phyloP scores from a whole-genome alignment of 345 rosid species.

The Mercurialis annua region DNA sequence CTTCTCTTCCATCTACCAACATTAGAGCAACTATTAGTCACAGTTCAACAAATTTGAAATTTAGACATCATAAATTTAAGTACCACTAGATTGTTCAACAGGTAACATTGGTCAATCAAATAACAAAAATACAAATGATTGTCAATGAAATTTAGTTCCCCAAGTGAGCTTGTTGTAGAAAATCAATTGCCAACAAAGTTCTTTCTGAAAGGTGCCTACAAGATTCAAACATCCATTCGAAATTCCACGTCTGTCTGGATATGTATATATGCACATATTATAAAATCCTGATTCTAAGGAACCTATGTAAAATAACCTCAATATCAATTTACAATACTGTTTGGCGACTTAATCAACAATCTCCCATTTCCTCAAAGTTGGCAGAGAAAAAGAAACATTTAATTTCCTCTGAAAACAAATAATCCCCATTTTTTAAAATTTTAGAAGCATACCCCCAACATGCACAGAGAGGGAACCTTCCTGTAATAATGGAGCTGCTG shows the following conservation, averaged over 20 bases:
- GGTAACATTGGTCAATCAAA: background rate
- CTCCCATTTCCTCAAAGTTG: background rate
- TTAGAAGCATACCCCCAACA: slow-evolving; percentile 63
- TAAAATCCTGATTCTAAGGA: background rate
- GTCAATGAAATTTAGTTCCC: background rate
- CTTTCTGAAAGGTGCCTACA: background rate
- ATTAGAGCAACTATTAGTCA: background rate
- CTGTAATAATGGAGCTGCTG: slow-evolving; percentile 60
- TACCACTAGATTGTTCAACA: background rate
- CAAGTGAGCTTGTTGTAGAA: background rate
- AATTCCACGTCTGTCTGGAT: no score
- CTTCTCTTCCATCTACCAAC: slow-evolving; percentile 80
- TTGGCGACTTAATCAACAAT: background rate
- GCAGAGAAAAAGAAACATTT: background rate
- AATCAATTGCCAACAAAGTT: background rate
- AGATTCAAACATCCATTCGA: background rate
- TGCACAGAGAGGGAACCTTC: slow-evolving; percentile 77
- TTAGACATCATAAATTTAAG: no score
- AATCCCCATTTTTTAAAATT: background rate
- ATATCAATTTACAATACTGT: background rate
- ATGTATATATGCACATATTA: background rate
- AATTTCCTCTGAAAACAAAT: background rate
- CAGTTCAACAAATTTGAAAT: no score
- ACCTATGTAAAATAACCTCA: background rate
- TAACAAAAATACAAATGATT: background rate